phyloP scores from a whole-genome alignment of 2,329 filamentous ascomycete genomes.

The Monilinia polystroma region DNA sequence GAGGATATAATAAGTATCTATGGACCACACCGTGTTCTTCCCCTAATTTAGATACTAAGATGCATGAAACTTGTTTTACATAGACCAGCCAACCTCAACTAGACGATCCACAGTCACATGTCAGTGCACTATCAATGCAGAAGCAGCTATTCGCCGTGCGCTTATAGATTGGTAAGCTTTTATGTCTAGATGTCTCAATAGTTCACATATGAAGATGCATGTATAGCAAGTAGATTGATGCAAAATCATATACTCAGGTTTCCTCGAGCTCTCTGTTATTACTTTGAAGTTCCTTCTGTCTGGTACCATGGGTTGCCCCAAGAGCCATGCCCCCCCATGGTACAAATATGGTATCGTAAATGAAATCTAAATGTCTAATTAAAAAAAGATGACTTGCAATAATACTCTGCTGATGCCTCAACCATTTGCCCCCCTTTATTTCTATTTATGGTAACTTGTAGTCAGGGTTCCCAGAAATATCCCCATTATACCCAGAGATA shows the following conservation, averaged over 20 bases:
- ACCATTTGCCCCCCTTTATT: not conserved
- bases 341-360: not conserved
- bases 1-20: conserved; percentile 8
- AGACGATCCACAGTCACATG: conserved; percentile 22
- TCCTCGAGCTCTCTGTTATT: not conserved
- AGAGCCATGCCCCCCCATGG: not conserved
- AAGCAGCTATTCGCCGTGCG: not conserved
- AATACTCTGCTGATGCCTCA: not conserved
- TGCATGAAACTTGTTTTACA: conserved; percentile 16
- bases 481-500: not conserved
- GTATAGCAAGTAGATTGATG: no score
- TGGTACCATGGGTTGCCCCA: not conserved
- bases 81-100: conserved; percentile 9
- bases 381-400: not conserved
- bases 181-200: not conserved
- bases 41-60: not conserved
- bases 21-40: not conserved
- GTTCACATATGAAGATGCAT: not conserved
- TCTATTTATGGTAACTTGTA: not conserved
- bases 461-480: not conserved
- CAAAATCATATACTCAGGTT: no score
- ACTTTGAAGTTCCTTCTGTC: not conserved
- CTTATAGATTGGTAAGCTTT: not conserved
- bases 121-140: not conserved
- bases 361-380: conserved; percentile 12